Evolutionary conservation across 495 filamentous ascomycete genomes (phyloP), one percentile per base, ranked within the genome.

Genomic region (Clavariopsis aquatica): DNA sequence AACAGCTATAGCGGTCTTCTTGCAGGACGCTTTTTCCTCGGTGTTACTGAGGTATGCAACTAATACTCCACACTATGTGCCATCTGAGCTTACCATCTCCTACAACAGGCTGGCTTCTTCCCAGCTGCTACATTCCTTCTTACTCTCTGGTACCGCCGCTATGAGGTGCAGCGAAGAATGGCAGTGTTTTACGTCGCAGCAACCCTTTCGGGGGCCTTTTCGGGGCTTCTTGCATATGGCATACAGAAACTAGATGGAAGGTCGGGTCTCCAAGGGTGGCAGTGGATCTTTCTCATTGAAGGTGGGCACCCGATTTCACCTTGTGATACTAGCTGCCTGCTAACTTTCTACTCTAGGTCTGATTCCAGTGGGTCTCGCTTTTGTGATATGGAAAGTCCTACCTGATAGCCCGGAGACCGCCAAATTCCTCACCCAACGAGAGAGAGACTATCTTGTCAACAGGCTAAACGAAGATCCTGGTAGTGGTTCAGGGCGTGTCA

Each of bases 121-220:
- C 75, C 75, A 8, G 75, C 74, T 10, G 64, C 70, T 13, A 71
- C 73, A 31, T 76, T 73, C 53, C 61, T 76, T 15, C 67, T 76
- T 12, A 71, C 72, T 36, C 52, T 72, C 27, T 76, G 74, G 74
- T 76, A 76, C 53, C 67, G 65, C 12, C 69, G 72, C 15, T 62
- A 70, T 36, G 73, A 76, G 59, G 69, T 75, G 0, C 76, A 77
- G 51, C 57, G 58, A 28, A 73, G 77, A 6, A 75, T 77, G 60
- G 72, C 75, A 0, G 31, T 77, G 5, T 79, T 71, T 53, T 75
- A 68, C 49, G 62, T 62, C 64, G 65, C 75, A 0, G 69, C 69
- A 6, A 55, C 60, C 6, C 41, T 73, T 1, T 72, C 76, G 1
- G 70, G 70, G 31, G 70, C 69, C 19, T 79, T 79, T 51, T 75